Evolutionary conservation across 139 green algal species (phyloP), one percentile per base, ranked within the genome.

Genomic region (Klebsormidium nitens): DNA sequence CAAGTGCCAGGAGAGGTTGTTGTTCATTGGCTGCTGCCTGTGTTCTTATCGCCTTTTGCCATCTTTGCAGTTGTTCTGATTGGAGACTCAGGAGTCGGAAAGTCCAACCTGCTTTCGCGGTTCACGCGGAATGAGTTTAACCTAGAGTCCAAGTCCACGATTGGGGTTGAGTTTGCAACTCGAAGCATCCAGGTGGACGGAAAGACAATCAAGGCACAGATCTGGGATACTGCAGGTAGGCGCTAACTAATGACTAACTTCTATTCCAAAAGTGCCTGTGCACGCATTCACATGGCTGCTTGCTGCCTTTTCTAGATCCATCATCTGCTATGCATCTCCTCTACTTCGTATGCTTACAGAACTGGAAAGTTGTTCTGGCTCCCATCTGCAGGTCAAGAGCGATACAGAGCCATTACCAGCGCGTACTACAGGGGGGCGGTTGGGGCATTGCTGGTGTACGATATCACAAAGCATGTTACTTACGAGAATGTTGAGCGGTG

Each of bases 221-320:
- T 99, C 52, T 99, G 94, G 94, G 94, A 99, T 76, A 99, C 94
- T 40, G 93, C 93, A n/a, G n/a, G n/a, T n/a, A n/a, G n/a, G n/a
- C n/a, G n/a, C n/a, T n/a, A n/a, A n/a, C n/a, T n/a, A n/a, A n/a
- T n/a, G n/a, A n/a, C n/a, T n/a, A n/a, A n/a, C n/a, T n/a, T n/a
- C n/a, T n/a, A n/a, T n/a, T n/a, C n/a, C n/a, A n/a, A n/a, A n/a
- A n/a, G n/a, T n/a, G n/a, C n/a, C n/a, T n/a, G n/a, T n/a, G n/a
- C n/a, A n/a, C n/a, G n/a, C n/a, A n/a, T n/a, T n/a, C n/a, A n/a
- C n/a, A n/a, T n/a, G n/a, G n/a, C n/a, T n/a, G n/a, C n/a, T n/a
- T n/a, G n/a, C n/a, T n/a, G n/a, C n/a, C n/a, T n/a, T n/a, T n/a
- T n/a, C n/a, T n/a, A n/a, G n/a, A n/a, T n/a, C n/a, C n/a, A n/a